Evolutionary conservation across 129 eudicot genomes (phyloP).

Genomic region (Flaveria sonorensis): DNA sequence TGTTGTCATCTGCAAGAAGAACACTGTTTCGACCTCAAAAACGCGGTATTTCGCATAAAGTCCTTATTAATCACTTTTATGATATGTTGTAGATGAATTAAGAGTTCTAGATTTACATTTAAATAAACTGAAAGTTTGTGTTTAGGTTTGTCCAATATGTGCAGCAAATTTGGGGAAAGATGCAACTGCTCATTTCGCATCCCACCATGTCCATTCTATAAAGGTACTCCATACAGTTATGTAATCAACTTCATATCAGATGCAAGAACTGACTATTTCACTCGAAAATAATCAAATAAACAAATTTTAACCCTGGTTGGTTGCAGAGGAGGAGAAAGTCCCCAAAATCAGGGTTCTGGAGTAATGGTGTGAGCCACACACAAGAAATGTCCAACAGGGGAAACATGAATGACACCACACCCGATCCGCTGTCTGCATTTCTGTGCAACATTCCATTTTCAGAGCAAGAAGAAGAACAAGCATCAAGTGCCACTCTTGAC

Average conservation of each 20-base stretch:
- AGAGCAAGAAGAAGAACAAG: constrained; percentile 34
- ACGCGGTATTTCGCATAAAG: constrained; percentile 54
- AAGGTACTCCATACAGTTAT: constrained; percentile 47
- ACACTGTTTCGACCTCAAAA: constrained; percentile 80
- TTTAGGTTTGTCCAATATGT: constrained; percentile 94
- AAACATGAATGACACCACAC: constrained; percentile 45
- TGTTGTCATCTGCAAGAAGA: constrained; percentile 83
- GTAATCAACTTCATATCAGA: not conserved
- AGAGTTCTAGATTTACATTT: not conserved
- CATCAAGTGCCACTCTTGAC: constrained; percentile 40
- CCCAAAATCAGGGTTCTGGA: constrained; percentile 63
- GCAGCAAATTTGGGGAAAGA: constrained; percentile 89
- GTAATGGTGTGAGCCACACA: constrained; percentile 38
- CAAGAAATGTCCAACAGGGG: constrained; percentile 41
- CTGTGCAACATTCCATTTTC: constrained; percentile 46
- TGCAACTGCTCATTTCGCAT: constrained; percentile 62
- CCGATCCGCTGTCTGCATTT: constrained; percentile 81
- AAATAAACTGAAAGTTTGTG: constrained; percentile 19
- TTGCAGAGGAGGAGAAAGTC: constrained; percentile 64
- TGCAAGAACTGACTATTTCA: not conserved
- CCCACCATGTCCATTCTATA: constrained; percentile 74
- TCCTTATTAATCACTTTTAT: not conserved
- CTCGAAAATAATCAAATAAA: not conserved
- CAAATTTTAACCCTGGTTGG: constrained; percentile 19
- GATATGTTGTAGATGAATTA: not conserved